Percentiles rank a stretch among this genome's conserved stretches.
Conservation (phyloP, 164 flowering plant genomes). For the Vitis labrusca region DNA sequence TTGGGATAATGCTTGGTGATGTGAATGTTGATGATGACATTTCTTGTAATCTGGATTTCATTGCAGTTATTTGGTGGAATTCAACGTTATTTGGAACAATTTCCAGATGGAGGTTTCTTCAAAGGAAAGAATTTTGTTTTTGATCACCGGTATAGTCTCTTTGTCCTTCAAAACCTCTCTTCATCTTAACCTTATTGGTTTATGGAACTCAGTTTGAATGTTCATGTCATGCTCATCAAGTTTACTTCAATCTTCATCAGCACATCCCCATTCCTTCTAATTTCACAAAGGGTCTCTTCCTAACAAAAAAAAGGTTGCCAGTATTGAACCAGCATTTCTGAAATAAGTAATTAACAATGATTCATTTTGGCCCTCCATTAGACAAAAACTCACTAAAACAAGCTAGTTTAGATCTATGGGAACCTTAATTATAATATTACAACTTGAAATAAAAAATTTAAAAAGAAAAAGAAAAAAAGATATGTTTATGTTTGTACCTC, state of each 20-base stretch:
- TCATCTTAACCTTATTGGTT: neutral
- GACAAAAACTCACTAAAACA: too few relatives aligned
- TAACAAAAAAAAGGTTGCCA: too few relatives aligned
- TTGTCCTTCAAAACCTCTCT: neutral
- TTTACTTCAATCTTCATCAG: neutral
- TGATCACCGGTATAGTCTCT: conserved; percentile 74
- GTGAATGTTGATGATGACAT: neutral
- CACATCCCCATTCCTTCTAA: too few relatives aligned
- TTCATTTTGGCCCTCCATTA: too few relatives aligned
- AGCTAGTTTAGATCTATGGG: too few relatives aligned
- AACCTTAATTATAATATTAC: too few relatives aligned
- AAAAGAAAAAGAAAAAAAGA: too few relatives aligned
- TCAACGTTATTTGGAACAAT: conserved; percentile 90
- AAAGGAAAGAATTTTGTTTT: conserved; percentile 97
- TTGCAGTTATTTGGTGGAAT: conserved; percentile 93
- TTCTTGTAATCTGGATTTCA: conserved; percentile 4
- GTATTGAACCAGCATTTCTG: too few relatives aligned
- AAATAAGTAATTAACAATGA: too few relatives aligned
- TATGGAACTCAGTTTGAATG: neutral
- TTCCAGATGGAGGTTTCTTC: conserved; percentile 93
- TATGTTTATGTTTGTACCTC: neutral
- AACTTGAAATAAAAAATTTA: too few relatives aligned
- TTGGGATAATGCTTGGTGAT: neutral
- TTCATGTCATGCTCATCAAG: conserved; percentile 1
- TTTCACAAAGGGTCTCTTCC: too few relatives aligned